Conservation (phyloP, 257 asterid genomes). For the Solanum etuberosum region DNA sequence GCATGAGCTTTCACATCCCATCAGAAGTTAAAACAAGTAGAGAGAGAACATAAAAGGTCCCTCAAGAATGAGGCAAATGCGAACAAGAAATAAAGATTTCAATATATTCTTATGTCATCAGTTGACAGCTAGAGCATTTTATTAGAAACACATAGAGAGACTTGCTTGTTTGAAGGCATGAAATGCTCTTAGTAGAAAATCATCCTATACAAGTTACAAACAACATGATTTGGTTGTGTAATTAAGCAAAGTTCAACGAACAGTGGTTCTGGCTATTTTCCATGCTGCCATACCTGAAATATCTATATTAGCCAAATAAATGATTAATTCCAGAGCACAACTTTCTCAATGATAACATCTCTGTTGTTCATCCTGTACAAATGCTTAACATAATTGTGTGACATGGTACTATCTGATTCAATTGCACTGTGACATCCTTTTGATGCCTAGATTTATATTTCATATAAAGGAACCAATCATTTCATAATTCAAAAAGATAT, state of each 20-base stretch:
- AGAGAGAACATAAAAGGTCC: neutral
- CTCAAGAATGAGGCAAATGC: neutral
- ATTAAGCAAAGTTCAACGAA: neutral
- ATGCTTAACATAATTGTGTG: neutral
- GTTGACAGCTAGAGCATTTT: neutral
- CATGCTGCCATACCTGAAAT: neutral
- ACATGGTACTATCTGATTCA: neutral
- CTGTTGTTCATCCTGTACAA: neutral
- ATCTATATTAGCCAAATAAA: neutral
- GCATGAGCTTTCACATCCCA: neutral
- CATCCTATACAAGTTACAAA: neutral
- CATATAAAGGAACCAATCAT: neutral
- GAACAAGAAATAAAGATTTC: neutral
- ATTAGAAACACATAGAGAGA: neutral
- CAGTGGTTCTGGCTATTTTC: neutral
- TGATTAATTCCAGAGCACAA: neutral
- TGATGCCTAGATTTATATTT: neutral
- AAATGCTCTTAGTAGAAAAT: neutral
- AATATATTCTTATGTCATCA: neutral
- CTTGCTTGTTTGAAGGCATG: neutral
- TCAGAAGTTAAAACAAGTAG: neutral
- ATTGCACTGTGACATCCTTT: neutral
- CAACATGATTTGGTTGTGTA: neutral
- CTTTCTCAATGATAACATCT: neutral
- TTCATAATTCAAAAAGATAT: neutral